These are phyloP conservation scores for Salix exigua DNA, from an alignment of 345 rosid species.

Conservation along the genomic window DNA sequence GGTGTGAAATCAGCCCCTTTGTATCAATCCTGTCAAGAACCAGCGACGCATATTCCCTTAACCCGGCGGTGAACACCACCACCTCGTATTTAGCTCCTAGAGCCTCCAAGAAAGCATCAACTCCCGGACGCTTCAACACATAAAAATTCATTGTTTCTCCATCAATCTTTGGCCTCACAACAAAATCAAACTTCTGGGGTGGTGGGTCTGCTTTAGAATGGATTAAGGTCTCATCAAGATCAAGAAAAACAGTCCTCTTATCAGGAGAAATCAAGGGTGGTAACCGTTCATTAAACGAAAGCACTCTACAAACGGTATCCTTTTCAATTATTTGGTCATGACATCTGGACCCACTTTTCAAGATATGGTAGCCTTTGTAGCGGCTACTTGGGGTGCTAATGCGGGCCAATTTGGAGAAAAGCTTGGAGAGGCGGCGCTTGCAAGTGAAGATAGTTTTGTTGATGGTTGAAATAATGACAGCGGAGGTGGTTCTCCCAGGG, in stretches of 20 bases:
- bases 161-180: constrained; percentile 58
- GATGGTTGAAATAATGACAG: constrained; percentile 51
- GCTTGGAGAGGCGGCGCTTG: constrained; percentile 56
- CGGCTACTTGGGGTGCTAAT: constrained; percentile 36
- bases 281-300: constrained; percentile 29
- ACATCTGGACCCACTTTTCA: constrained; percentile 19
- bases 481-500: constrained; percentile 33
- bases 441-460: constrained; percentile 59
- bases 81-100: constrained; percentile 55
- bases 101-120: constrained; percentile 55
- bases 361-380: constrained; percentile 54
- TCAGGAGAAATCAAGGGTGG: constrained; percentile 32
- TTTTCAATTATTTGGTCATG: neutral
- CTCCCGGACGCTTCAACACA: constrained; percentile 86
- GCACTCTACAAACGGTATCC: constrained; percentile 18
- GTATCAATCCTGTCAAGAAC: constrained; percentile 65
- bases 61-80: constrained; percentile 91
- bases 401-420: constrained; percentile 54
- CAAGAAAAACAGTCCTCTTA: constrained; percentile 71
- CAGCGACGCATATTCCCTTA: constrained; percentile 66
- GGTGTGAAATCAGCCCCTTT: constrained; percentile 51
- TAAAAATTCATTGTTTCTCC: constrained; percentile 59
- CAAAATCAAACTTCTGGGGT: constrained; percentile 52
- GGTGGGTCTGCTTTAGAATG: constrained; percentile 84
- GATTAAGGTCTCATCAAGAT: constrained; percentile 82